These are phyloP conservation scores for Pholiota molesta DNA, from an alignment of 768 basidiomycete species.

Conservation along the genomic window DNA sequence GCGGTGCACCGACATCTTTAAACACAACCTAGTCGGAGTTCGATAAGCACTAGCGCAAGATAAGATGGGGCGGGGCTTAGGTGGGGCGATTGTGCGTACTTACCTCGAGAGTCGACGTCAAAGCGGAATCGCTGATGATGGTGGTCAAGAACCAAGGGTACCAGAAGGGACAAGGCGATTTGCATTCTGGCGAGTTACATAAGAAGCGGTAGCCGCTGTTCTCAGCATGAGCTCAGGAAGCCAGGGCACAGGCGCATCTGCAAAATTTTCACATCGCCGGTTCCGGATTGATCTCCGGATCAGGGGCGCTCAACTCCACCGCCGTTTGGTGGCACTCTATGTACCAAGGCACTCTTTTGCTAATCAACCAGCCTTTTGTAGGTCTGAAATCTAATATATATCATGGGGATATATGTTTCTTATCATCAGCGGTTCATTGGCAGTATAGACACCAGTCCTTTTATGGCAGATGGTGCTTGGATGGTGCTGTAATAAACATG, in stretches of 20 bases:
- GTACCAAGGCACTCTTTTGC: not conserved
- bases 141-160: constrained; percentile 7
- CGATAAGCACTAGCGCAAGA: not conserved
- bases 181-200: constrained; percentile 8
- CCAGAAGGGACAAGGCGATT: not conserved
- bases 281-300: constrained; percentile 12
- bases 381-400: not conserved
- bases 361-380: not conserved
- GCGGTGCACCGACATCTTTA: constrained; percentile 1
- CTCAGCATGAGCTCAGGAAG: not conserved
- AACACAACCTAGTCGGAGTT: not conserved
- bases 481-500: not conserved
- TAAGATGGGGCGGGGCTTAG: not conserved
- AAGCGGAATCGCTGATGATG: constrained; percentile 7
- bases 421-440: not conserved
- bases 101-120: too few species aligned
- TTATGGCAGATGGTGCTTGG: not conserved
- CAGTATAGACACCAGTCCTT: not conserved
- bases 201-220: constrained; percentile 4
- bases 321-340: not conserved
- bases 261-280: constrained; percentile 8
- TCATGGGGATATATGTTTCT: not conserved
- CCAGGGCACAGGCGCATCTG: not conserved
- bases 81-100: not conserved
- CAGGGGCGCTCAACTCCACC: not conserved